phyloP scores from a whole-genome alignment of 176 grass and related monocot genomes.

The Oryza brachyantha region DNA sequence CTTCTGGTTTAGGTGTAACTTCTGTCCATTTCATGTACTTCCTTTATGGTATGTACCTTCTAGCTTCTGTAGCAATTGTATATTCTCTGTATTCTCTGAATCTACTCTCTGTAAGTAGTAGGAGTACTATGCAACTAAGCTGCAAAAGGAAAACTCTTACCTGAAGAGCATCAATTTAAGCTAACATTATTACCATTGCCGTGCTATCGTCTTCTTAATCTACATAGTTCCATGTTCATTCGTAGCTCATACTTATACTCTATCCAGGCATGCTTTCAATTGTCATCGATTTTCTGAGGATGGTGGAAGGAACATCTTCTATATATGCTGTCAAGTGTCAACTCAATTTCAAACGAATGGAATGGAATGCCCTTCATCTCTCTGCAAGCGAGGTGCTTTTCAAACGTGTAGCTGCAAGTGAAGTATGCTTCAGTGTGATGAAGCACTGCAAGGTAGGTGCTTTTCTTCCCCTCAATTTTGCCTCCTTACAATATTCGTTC shows the following conservation, averaged over 20 bases:
- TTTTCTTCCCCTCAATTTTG: conserved; percentile 1
- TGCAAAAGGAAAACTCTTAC: too few species aligned
- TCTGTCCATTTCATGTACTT: background rate
- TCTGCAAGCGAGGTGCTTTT: conserved; percentile 3
- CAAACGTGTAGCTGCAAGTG: too few species aligned
- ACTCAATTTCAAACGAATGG: background rate
- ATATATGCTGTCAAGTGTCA: background rate
- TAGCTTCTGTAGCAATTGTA: background rate
- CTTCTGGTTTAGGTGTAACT: background rate
- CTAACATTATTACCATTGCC: background rate
- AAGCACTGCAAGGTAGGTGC: background rate
- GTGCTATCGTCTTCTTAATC: background rate
- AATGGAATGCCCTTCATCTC: background rate
- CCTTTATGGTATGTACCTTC: conserved; percentile 1
- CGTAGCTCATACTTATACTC: background rate
- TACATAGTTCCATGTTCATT: background rate
- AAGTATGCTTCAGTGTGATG: background rate
- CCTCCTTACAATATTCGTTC: background rate
- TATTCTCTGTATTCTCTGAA: conserved; percentile 6
- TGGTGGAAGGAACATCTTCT: background rate
- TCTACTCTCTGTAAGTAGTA: conserved; percentile 50
- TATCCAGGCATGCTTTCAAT: background rate
- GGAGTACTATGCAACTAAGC: conserved; percentile 39
- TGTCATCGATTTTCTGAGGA: background rate
- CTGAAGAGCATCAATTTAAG: background rate